Percentiles rank a stretch among this genome's conserved stretches.
Conservation (phyloP, 768 basidiomycete genomes). For the Dentipellis sp. region DNA sequence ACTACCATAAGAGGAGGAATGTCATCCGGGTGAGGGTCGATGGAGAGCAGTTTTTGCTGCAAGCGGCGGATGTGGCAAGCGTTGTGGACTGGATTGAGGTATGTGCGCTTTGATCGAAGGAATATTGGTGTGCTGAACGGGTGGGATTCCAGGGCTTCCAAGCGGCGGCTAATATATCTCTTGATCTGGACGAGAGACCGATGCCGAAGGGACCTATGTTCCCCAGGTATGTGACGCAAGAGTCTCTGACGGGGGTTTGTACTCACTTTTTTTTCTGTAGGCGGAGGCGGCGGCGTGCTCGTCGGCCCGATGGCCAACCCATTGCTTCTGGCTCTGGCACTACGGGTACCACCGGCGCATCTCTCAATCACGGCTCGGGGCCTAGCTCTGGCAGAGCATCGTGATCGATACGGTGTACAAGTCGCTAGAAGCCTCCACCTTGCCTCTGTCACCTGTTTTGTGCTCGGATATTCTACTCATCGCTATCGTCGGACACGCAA, state of each 20-base stretch:
- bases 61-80: conserved; percentile 71
- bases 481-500: neutral
- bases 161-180: conserved; percentile 82
- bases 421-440: neutral
- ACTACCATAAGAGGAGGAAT: conserved; percentile 89
- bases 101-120: conserved; percentile 11
- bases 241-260: neutral
- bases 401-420: neutral
- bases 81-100: conserved; percentile 98
- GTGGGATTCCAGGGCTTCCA: conserved; percentile 61
- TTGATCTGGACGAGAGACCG: conserved; percentile 84
- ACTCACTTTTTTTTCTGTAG: neutral
- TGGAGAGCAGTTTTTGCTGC: conserved; percentile 94
- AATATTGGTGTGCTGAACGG: conserved; percentile 1
- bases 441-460: neutral
- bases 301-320: neutral
- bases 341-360: neutral
- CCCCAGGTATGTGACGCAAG: conserved; percentile 48
- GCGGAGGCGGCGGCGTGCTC: conserved; percentile 9
- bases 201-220: conserved; percentile 90
- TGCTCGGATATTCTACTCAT: neutral
- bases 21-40: conserved; percentile 88
- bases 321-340: no score
- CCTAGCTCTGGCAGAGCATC: neutral
- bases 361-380: neutral